Evolutionary conservation across 129 eudicot genomes (phyloP).

Genomic region (Helianthus tuberosus): DNA sequence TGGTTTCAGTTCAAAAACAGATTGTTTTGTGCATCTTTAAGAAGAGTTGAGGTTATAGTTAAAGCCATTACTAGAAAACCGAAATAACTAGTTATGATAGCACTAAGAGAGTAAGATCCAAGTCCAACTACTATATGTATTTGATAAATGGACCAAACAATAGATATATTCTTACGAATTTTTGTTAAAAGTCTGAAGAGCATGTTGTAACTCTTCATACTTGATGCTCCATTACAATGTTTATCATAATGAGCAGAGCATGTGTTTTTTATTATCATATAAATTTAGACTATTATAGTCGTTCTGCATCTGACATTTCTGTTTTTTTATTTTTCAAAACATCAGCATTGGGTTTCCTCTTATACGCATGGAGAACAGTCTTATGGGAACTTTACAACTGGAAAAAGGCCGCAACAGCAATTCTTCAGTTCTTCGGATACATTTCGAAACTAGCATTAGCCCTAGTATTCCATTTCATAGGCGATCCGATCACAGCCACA

Average conservation of each 20-base stretch:
- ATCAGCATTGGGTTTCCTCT: conserved; percentile 56
- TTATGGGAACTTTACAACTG: conserved; percentile 81
- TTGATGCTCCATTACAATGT: background rate
- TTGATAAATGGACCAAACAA: background rate
- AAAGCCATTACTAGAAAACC: too few relatives aligned
- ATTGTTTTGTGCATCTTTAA: too few relatives aligned
- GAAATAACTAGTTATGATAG: too few relatives aligned
- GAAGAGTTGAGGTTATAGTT: too few relatives aligned
- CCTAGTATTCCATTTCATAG: conserved; percentile 63
- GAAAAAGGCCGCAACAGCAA: conserved; percentile 41
- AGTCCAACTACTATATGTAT: background rate
- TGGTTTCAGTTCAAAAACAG: too few relatives aligned
- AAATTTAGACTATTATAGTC: background rate
- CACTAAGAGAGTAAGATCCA: background rate
- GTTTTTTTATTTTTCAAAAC: background rate
- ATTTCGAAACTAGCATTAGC: conserved; percentile 51
- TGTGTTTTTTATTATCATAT: background rate
- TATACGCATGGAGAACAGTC: conserved; percentile 74
- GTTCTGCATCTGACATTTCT: conserved; percentile 18
- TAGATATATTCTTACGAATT: background rate
- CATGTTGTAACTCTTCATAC: background rate
- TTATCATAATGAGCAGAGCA: background rate
- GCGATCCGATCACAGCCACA: conserved; percentile 57
- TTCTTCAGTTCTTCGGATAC: conserved; percentile 43
- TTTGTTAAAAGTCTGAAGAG: background rate